These are phyloP conservation scores for Pseudocercospora pini-densiflorae DNA, from an alignment of 2,329 filamentous ascomycete genomes.

Conservation along the genomic window DNA sequence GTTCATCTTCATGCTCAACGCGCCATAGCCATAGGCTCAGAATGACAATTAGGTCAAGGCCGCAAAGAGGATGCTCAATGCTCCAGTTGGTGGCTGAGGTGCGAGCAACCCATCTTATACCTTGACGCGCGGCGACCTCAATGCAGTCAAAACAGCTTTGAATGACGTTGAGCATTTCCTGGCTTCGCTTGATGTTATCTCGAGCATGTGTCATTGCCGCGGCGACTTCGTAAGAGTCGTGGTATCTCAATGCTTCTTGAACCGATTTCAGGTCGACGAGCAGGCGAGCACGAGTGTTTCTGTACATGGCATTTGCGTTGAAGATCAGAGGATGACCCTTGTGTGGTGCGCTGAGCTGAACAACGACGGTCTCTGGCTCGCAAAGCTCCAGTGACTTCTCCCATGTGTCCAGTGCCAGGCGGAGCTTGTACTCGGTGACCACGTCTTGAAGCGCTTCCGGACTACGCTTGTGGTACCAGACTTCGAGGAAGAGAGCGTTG, in stretches of 20 bases:
- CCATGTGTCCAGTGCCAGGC: constrained; percentile 97
- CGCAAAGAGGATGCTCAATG: constrained; percentile 94
- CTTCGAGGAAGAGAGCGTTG: constrained; percentile 96
- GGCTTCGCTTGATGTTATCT: constrained; percentile 90
- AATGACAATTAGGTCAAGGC: constrained; percentile 96
- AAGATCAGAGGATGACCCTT: constrained; percentile 96
- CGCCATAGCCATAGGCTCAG: constrained; percentile 98
- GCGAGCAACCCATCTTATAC: constrained; percentile 96
- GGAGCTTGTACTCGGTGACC: constrained; percentile 96
- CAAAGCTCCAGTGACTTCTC: constrained; percentile 93
- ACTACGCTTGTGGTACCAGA: constrained; percentile 98
- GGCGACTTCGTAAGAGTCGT: constrained; percentile 95
- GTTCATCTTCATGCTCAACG: constrained; percentile 98
- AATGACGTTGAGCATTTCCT: constrained; percentile 98
- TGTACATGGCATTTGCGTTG: constrained; percentile 96
- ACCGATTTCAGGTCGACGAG: constrained; percentile 96
- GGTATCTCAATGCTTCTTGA: constrained; percentile 94
- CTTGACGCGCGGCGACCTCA: constrained; percentile 91
- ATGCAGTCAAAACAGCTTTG: constrained; percentile 98
- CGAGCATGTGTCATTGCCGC: constrained; percentile 94
- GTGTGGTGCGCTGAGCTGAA: constrained; percentile 90
- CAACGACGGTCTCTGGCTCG: constrained; percentile 85
- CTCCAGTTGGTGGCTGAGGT: constrained; percentile 99
- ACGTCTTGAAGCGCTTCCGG: constrained; percentile 97
- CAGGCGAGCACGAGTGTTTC: constrained; percentile 88